Evolutionary conservation across 257 asterid genomes (phyloP).

Genomic region (Solanum pimpinellifolium): DNA sequence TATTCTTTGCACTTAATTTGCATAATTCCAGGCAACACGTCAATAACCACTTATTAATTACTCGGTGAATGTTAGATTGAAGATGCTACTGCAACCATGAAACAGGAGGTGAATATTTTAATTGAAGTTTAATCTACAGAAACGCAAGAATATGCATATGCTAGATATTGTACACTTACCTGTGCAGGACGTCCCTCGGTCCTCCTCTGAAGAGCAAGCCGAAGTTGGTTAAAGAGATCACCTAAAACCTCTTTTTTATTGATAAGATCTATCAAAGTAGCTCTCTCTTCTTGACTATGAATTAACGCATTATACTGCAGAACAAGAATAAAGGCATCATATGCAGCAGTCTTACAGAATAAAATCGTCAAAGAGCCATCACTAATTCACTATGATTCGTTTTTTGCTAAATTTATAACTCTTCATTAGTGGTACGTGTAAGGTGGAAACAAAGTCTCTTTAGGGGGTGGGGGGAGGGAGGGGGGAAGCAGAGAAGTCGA

Average conservation of each 20-base stretch:
- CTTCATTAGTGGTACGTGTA: background rate
- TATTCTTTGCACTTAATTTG: background rate
- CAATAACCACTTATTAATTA: background rate
- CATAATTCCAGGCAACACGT: background rate
- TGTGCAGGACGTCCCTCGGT: conserved; percentile 77
- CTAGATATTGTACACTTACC: conserved; percentile 21
- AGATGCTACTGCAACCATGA: background rate
- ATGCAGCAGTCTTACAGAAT: background rate
- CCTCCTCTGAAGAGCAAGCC: conserved; percentile 80
- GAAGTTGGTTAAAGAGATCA: conserved; percentile 90
- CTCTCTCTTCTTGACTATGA: conserved; percentile 51
- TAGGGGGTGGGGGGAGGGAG: background rate
- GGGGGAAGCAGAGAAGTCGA: background rate
- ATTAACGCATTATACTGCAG: conserved; percentile 76
- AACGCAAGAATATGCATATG: background rate
- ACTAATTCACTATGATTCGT: too few relatives aligned
- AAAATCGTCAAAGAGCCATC: background rate
- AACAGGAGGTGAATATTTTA: background rate
- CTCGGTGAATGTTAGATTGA: background rate
- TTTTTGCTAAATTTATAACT: background rate
- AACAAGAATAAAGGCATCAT: conserved; percentile 1
- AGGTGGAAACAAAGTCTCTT: background rate
- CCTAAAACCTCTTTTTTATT: conserved; percentile 87
- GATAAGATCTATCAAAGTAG: conserved; percentile 58
- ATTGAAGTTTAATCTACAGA: background rate